Percentiles rank a stretch among this genome's conserved stretches.
Conservation (phyloP, 2,329 filamentous ascomycete genomes). For the Elsinoe necatrix region DNA sequence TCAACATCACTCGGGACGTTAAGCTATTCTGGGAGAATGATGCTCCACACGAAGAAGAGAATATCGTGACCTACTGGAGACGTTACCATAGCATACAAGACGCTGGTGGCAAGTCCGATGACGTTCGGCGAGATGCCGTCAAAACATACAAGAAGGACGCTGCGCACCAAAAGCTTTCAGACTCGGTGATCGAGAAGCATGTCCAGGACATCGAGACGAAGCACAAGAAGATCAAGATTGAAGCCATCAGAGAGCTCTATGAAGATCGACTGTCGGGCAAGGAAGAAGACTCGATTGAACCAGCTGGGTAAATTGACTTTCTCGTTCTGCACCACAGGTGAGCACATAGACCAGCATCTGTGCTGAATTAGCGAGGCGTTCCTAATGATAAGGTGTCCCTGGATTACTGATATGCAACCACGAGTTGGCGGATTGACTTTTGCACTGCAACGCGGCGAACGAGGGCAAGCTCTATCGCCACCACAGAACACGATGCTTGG, state of each 20-base stretch:
- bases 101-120: constrained; percentile 20
- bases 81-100: constrained; percentile 22
- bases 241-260: constrained; percentile 5
- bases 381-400: background rate
- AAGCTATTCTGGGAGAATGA: constrained; percentile 18
- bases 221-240: constrained; percentile 1
- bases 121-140: constrained; percentile 18
- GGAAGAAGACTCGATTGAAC: constrained; percentile 1
- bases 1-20: background rate
- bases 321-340: background rate
- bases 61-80: constrained; percentile 25
- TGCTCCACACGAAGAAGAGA: constrained; percentile 20
- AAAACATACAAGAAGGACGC: constrained; percentile 20
- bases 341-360: background rate
- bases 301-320: background rate
- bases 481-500: background rate
- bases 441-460: background rate
- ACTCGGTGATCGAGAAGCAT: constrained; percentile 15
- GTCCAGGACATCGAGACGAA: constrained; percentile 9
- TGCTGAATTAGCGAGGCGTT: background rate
- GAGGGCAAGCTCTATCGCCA: background rate
- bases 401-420: constrained; percentile 1
- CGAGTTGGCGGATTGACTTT: background rate
- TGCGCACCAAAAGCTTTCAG: constrained; percentile 22
- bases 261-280: background rate